Evolutionary conservation across 495 filamentous ascomycete species (phyloP).

Genomic region (Eremomyces bilateralis): DNA sequence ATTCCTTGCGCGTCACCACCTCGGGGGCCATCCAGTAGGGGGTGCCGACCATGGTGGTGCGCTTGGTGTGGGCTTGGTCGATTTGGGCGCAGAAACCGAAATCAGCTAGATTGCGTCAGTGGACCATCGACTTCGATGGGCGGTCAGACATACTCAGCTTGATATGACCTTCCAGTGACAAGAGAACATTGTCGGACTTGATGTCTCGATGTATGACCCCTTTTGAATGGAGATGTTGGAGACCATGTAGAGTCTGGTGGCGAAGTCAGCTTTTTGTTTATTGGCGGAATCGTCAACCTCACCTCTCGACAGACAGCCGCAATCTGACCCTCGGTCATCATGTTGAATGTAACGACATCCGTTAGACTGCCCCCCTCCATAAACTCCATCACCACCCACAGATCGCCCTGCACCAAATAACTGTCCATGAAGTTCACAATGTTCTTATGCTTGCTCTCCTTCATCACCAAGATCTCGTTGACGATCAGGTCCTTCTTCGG

Average conservation of each 20-base stretch:
- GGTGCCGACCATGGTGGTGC: constrained; percentile 97
- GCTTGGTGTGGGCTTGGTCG: constrained; percentile 89
- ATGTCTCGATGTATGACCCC: constrained; percentile 97
- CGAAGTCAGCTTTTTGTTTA: constrained; percentile 1
- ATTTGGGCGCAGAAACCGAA: constrained; percentile 99
- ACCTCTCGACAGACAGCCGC: constrained; percentile 85
- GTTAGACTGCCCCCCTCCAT: constrained; percentile 98
- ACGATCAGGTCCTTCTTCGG: constrained; percentile 98
- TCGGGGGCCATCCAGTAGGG: constrained; percentile 99
- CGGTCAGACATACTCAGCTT: constrained; percentile 61
- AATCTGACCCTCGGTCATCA: constrained; percentile 95
- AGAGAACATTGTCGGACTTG: constrained; percentile 92
- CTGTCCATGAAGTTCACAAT: constrained; percentile 99
- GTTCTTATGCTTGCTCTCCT: constrained; percentile 93
- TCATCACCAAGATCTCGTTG: constrained; percentile 98
- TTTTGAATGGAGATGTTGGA: constrained; percentile 93
- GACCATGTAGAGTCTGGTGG: constrained; percentile 52
- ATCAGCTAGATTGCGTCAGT: constrained; percentile 39
- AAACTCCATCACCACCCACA: constrained; percentile 99
- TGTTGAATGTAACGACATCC: constrained; percentile 96
- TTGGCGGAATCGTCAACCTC: constrained; percentile 11
- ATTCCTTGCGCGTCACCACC: constrained; percentile 91
- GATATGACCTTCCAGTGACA: constrained; percentile 90
- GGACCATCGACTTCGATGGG: background rate
- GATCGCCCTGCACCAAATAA: constrained; percentile 64